These are phyloP conservation scores for Parietaria judaica DNA, from an alignment of 306 rosid species.

Conservation along the genomic window DNA sequence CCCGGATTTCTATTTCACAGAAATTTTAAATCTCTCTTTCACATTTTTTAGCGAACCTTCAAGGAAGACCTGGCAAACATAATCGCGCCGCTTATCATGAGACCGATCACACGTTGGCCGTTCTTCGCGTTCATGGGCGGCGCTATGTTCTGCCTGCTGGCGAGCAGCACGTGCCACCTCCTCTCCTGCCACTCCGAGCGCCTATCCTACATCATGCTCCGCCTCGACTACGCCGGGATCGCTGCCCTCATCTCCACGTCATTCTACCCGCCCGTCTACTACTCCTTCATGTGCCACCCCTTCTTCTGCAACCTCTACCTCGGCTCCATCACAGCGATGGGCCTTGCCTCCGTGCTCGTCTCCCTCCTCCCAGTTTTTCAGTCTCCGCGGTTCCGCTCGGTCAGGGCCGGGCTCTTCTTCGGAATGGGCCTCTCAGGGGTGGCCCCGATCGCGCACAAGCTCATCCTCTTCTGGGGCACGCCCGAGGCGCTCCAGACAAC, in stretches of 20 bases:
- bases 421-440: constrained; percentile 83
- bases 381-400: constrained; percentile 58
- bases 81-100: constrained; percentile 62
- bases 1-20: too few species aligned
- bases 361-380: constrained; percentile 89
- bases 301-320: constrained; percentile 82
- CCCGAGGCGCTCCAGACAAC: constrained; percentile 87
- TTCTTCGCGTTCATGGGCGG: constrained; percentile 88
- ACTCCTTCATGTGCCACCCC: constrained; percentile 94
- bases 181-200: constrained; percentile 90
- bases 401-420: constrained; percentile 74
- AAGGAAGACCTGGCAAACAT: constrained; percentile 75
- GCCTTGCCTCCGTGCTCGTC: constrained; percentile 54
- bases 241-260: constrained; percentile 93
- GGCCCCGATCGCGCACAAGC: constrained; percentile 80
- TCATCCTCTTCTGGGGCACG: constrained; percentile 65
- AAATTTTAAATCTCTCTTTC: neutral
- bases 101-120: constrained; percentile 95
- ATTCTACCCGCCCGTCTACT: constrained; percentile 89
- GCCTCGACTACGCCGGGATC: constrained; percentile 98
- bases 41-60: constrained; percentile 49
- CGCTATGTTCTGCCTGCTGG: constrained; percentile 92
- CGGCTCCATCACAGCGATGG: constrained; percentile 69
- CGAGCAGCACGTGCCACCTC: constrained; percentile 92
- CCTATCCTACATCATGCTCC: constrained; percentile 69